Evolutionary conservation across 2,329 filamentous ascomycete genomes (phyloP).

Genomic region (Xylaria sp.): DNA sequence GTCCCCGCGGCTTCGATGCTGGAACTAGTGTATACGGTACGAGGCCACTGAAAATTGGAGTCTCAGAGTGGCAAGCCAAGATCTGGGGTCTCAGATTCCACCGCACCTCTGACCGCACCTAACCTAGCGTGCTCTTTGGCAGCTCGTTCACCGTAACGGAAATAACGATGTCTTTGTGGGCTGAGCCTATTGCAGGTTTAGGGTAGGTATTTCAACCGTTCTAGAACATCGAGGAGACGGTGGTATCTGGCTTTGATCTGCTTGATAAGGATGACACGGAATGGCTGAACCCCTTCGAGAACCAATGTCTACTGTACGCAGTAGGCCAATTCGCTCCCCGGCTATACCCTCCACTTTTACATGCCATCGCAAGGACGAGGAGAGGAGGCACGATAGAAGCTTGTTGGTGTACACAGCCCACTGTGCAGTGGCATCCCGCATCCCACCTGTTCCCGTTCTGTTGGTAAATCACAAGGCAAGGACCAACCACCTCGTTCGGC

Average conservation of each 20-base stretch:
- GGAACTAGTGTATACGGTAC: no score
- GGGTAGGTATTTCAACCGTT: neutral
- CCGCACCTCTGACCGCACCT: no score
- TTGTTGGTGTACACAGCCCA: no score
- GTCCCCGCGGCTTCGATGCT: slow-evolving; percentile 4
- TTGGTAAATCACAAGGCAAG: neutral
- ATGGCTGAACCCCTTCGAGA: neutral
- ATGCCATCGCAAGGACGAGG: neutral
- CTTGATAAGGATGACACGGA: neutral
- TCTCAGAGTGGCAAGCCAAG: slow-evolving; percentile 31
- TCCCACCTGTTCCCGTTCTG: neutral
- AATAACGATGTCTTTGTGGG: slow-evolving; percentile 10
- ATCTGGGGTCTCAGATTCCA: slow-evolving; percentile 27
- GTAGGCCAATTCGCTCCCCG: neutral
- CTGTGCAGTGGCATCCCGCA: neutral
- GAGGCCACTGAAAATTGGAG: slow-evolving; percentile 10
- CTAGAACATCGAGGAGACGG: slow-evolving; percentile 11
- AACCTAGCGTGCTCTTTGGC: slow-evolving; percentile 14
- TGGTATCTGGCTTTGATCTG: neutral
- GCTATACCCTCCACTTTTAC: neutral
- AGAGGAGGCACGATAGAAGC: no score
- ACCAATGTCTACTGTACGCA: neutral
- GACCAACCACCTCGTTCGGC: neutral
- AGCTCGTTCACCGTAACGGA: slow-evolving; percentile 1
- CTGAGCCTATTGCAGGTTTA: neutral